Percentiles rank a stretch among this genome's conserved stretches.
These are phyloP conservation scores for Marasmius sp. DNA, from an alignment of 1,284 basidiomycete genomes.

Conservation along the genomic window DNA sequence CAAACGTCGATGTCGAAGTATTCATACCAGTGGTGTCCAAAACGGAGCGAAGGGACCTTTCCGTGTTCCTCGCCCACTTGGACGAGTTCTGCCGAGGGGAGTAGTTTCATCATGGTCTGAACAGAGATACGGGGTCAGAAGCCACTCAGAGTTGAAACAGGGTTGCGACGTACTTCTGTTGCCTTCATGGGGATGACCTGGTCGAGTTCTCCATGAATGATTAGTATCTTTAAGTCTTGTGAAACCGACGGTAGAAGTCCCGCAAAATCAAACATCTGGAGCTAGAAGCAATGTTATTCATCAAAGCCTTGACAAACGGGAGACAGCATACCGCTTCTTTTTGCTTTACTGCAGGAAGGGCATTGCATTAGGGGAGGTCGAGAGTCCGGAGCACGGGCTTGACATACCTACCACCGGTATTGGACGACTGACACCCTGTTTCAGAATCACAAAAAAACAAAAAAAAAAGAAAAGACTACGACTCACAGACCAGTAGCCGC, in stretches of 20 bases:
- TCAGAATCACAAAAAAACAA: not conserved
- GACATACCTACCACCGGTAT: slow-evolving; percentile 16
- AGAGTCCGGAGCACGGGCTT: slow-evolving; percentile 10
- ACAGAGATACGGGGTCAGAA: not conserved
- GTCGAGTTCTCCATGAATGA: slow-evolving; percentile 44
- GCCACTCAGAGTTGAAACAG: not conserved
- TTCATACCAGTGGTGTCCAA: slow-evolving; percentile 48
- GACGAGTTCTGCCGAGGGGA: slow-evolving; percentile 37
- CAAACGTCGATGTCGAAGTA: slow-evolving; percentile 44
- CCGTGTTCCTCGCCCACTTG: slow-evolving; percentile 33
- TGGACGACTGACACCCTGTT: not conserved
- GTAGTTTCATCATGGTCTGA: slow-evolving; percentile 24
- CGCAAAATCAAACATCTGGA: slow-evolving; percentile 34
- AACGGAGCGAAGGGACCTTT: slow-evolving; percentile 35
- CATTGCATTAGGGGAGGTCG: not conserved
- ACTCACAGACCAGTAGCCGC: not conserved
- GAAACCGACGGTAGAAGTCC: slow-evolving; percentile 31
- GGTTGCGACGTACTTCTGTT: slow-evolving; percentile 27
- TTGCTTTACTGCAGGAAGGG: slow-evolving; percentile 29
- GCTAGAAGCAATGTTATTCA: slow-evolving; percentile 19
- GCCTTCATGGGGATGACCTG: slow-evolving; percentile 33
- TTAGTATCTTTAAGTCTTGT: slow-evolving; percentile 30
- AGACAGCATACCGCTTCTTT: slow-evolving; percentile 27
- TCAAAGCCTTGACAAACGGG: not conserved
- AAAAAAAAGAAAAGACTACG: not conserved